These are phyloP conservation scores for Rhexocercosporidium sp. DNA, from an alignment of 2,329 filamentous ascomycete genomes.

Conservation along the genomic window DNA sequence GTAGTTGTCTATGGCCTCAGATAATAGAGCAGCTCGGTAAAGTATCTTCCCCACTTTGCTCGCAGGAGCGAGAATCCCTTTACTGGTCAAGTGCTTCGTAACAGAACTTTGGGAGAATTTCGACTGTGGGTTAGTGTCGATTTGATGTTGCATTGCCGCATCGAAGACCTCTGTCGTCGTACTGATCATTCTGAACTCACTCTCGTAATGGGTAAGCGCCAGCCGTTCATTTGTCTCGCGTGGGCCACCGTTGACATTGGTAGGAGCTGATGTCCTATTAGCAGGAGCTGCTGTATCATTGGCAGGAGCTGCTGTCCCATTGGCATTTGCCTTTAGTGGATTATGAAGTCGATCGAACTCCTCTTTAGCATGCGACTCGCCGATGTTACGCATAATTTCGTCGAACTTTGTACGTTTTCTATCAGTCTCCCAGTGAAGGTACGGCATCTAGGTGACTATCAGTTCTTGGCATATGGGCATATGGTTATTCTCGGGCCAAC, in stretches of 20 bases:
- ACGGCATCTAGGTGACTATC: slow-evolving; percentile 24
- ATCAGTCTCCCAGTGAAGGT: slow-evolving; percentile 13
- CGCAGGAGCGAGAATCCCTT: not conserved
- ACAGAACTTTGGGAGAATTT: not conserved
- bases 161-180: slow-evolving; percentile 46
- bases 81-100: not conserved
- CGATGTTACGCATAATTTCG: not conserved
- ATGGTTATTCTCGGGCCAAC: not conserved
- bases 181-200: slow-evolving; percentile 44
- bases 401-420: not conserved
- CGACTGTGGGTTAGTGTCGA: not conserved
- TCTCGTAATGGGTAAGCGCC: not conserved
- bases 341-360: not conserved
- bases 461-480: not conserved
- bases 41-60: not conserved
- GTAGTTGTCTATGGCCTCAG: not conserved
- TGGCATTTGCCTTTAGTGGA: no score
- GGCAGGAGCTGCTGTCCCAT: no score
- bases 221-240: not conserved
- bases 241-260: no score
- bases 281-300: no score
- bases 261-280: no score
- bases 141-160: slow-evolving; percentile 14
- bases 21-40: not conserved
- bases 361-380: not conserved